Base-by-base conservation (phyloP, 768 basidiomycete genomes). In the Coprinopsis sp. region DNA sequence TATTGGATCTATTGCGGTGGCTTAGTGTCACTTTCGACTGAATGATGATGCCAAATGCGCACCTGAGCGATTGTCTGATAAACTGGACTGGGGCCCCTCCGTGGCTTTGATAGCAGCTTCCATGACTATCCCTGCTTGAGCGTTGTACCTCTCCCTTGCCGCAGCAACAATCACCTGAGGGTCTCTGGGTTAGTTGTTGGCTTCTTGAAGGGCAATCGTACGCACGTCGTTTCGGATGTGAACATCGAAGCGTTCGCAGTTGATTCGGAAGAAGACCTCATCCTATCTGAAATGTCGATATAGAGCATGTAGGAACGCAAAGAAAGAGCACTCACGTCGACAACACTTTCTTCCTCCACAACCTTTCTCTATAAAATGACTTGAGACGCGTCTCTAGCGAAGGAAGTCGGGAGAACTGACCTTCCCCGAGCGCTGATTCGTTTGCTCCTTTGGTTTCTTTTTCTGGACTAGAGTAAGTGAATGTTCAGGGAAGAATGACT, bases 181-280 rank as follows among this genome's bases (percentile, higher is more conserved):
- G 29, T 22, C 6, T 7, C 12, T 14, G 13, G 44, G 46, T 37
- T 57, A 54, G 49, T 23, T 18, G 16, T 22, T 2, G 10, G 8
- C 13, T 19, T 6, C 13, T 13, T 16, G 46, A 40, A 33, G 37
- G 14, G 21, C 12, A 50, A 30, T 44, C n/a, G 25, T 37, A 55
- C 79, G 6, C 54, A 91, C 91, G 59, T 83, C 73, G 66, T 96
- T 95, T 33, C 95, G 84, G 43, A 96, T 80, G 55, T 90, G 83
- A 25, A 91, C 71, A 54, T 87, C 82, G 64, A 93, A 95, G 56
- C 80, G 86, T 54, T 92, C 85, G 59, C 84, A 88, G 67, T 97
- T 97, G 38, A 97, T 77, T 38, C 89, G 80, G 60, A 96, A 88
- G 64, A 83, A 82, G 27, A 90, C 77, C 2, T 71, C 70, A 14